Conservation (phyloP, 2,329 filamentous ascomycete genomes). For the Diplodia seriata region DNA sequence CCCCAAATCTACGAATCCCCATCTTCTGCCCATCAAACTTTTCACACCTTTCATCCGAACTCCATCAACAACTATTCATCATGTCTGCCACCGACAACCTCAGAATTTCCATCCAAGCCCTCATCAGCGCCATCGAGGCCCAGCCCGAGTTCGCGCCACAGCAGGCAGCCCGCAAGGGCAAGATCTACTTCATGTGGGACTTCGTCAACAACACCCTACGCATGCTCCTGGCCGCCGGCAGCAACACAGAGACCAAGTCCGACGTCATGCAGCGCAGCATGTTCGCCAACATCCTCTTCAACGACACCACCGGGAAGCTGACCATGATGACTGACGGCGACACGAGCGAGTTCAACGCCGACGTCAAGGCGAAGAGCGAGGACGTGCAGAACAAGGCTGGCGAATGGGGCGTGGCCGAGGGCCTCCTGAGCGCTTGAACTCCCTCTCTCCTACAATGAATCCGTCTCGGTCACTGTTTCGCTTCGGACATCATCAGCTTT, state of each 20-base stretch:
- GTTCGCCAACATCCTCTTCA: slow-evolving; percentile 27
- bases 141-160: slow-evolving; percentile 4
- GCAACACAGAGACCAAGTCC: slow-evolving; percentile 10
- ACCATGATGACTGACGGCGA: slow-evolving; percentile 16
- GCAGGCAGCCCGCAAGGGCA: slow-evolving; percentile 1
- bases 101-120: slow-evolving; percentile 8
- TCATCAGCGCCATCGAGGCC: slow-evolving; percentile 22
- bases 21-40: background rate
- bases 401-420: slow-evolving; percentile 7
- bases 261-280: slow-evolving; percentile 30
- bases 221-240: slow-evolving; percentile 15
- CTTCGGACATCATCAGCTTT: background rate
- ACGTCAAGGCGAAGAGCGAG: slow-evolving; percentile 19
- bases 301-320: slow-evolving; percentile 28
- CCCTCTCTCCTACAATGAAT: background rate
- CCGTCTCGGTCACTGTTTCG: background rate
- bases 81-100: background rate
- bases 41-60: background rate
- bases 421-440: slow-evolving; percentile 6
- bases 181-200: slow-evolving; percentile 30
- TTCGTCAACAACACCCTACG: slow-evolving; percentile 19
- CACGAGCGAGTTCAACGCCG: slow-evolving; percentile 17
- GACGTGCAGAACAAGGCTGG: slow-evolving; percentile 19
- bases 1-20: background rate
- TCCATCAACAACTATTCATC: background rate